Evolutionary conservation across 1,284 basidiomycete species (phyloP), one percentile per base, ranked within the genome.

Genomic region (Inonotus hispidus): DNA sequence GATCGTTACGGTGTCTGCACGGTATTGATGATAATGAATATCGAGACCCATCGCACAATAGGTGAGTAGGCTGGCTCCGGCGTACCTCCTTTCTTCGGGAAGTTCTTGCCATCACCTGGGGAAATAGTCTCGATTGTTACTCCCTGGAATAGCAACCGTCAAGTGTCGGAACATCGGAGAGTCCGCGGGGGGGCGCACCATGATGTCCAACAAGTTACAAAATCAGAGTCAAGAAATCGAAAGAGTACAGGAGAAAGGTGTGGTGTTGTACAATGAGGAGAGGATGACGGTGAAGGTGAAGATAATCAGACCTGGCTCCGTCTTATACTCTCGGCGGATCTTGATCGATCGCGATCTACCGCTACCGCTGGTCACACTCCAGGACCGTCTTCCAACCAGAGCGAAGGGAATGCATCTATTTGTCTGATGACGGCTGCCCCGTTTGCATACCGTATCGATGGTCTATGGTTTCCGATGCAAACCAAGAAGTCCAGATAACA

Each of bases 271-370:
- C 13, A n/a, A 8, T 29, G 54, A 43, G 38, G 7, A 56, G 53
- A 61, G 23, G 56, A 58, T 53, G 56, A 54, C 56, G 49, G 43
- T 53, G 55, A 58, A 50, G 49, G 43, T 53, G 55, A 58, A 50
- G 60, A 57, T 57, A 57, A 56, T 53, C 60, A 61, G 60, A 61
- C 39, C 49, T 39, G 49, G 53, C 49, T 43, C 27, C n/a, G 45
- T 61, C 60, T 61, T 61, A 61, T 61, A 61, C 74, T 80, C 79
- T 77, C 79, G 50, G 76, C 82, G 82, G 85, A 87, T 86, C 85
- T 85, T 82, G 85, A 87, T 87, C 80, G 81, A 74, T 73, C 50
- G 37, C 46, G 60, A 62, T 62, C 50, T 52, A 52, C 7, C 50
- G 27, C 50, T 58, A 32, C 25, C 50, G 50, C 50, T 58, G 45